Evolutionary conservation across 179 eudicot genomes (phyloP).

Genomic region (Nepenthes alata): DNA sequence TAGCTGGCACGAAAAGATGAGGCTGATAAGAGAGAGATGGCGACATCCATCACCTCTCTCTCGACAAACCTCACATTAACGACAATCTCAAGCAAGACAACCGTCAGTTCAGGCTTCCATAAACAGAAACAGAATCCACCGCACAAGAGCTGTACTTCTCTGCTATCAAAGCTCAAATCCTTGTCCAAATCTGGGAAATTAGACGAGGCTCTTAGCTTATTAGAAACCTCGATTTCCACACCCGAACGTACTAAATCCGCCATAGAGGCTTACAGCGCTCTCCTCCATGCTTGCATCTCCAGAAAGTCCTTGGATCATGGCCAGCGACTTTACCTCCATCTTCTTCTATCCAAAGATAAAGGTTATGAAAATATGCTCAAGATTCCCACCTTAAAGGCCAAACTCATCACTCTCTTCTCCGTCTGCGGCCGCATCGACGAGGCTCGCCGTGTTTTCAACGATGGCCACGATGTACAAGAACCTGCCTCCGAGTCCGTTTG

Average conservation of each 20-base stretch:
- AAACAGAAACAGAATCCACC: neutral
- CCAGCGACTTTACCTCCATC: constrained; percentile 23
- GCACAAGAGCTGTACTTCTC: neutral
- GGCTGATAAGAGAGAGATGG: too few species aligned
- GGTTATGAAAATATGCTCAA: constrained; percentile 4
- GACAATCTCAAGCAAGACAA: neutral
- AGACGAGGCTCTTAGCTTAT: constrained; percentile 21
- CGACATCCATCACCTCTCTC: neutral
- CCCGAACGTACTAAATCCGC: neutral
- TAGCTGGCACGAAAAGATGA: too few species aligned
- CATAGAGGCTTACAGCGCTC: constrained; percentile 14
- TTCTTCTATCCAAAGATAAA: constrained; percentile 2
- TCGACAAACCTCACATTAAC: neutral
- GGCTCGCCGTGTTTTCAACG: constrained; percentile 9
- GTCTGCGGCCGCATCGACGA: constrained; percentile 20
- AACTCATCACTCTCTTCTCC: constrained; percentile 33
- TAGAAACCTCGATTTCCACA: constrained; percentile 15
- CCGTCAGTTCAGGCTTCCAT: neutral
- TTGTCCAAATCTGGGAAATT: constrained; percentile 26
- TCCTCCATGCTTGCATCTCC: constrained; percentile 29
- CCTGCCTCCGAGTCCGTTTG: constrained; percentile 18
- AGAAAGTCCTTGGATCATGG: constrained; percentile 27
- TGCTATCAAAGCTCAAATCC: constrained; percentile 18
- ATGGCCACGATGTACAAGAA: neutral
- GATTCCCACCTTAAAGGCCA: constrained; percentile 15